Base-by-base conservation (phyloP, 495 filamentous ascomycete species). In the Margaritispora aquatica region DNA sequence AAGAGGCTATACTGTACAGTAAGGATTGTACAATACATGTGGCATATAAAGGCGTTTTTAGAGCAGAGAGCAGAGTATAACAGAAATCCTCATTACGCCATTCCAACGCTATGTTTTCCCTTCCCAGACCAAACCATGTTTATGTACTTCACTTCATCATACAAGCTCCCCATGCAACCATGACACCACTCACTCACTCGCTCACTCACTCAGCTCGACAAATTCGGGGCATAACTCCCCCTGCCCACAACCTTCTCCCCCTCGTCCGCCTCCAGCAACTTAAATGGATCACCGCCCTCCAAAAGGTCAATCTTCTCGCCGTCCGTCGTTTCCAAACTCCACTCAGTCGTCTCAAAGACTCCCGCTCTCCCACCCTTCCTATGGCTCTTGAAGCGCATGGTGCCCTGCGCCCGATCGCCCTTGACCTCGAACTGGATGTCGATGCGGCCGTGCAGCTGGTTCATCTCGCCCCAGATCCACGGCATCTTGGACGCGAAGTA, bases 381-480 rank as follows among this genome's bases (percentile, higher is more conserved):
- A 66, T 80, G 74, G 69, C 89, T 92, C 69, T 76, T 81, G 74
- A 98, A 96, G 65, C 82, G 78, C 86, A 96, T 92, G 66, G 84
- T 79, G 20, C 85, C 94, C 55, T 76, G 71, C 24, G 69, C 72
- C 64, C 81, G 87, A 1, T 84, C 92, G 44, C 94, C 94, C 73
- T 90, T 92, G 11, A 98, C 94, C 75, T 80, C 79, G 71, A 94
- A 97, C 2, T 71, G 73, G 56, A 98, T 92, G 78, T 97, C 76
- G 68, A 97, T 96, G 67, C 84, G 78, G 1, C 94, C 94, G 73
- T 92, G 89, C 70, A 98, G 73, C 76, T 96, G 93, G 74, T 97
- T 95, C 78, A 98, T 86, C 74, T 89, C 83, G 34, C 94, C 94
- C 68, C 80, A 81, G 60, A 98, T 96, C 92, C 92, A 96, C 13